phyloP scores from a whole-genome alignment of 352 stramenopile species.

The Thalassiosira mediterranea region DNA sequence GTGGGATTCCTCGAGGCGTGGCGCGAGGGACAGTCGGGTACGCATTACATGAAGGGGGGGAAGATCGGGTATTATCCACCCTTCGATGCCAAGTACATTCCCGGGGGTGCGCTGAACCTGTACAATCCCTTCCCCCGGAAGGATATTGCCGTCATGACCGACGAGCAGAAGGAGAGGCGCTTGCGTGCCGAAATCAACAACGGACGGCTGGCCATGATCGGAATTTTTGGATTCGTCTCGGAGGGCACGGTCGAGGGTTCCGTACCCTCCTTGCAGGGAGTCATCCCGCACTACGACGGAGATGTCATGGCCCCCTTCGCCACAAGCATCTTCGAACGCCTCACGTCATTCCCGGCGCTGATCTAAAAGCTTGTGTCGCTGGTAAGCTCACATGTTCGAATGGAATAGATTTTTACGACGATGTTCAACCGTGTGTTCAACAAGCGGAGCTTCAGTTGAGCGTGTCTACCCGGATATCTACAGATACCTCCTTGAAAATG shows the following conservation, averaged over 20 bases:
- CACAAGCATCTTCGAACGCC: too few species aligned
- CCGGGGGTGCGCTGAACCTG: conserved; percentile 72
- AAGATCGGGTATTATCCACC: conserved; percentile 73
- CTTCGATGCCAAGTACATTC: conserved; percentile 62
- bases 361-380: too few species aligned
- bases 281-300: conserved; percentile 56
- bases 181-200: conserved; percentile 82
- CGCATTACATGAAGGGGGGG: conserved; percentile 81
- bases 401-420: too few species aligned
- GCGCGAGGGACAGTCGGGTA: conserved; percentile 56
- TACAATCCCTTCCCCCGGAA: conserved; percentile 82
- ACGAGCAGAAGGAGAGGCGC: conserved; percentile 65
- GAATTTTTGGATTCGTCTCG: conserved; percentile 64
- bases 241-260: conserved; percentile 59
- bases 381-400: too few species aligned
- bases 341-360: too few species aligned
- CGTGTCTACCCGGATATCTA: too few species aligned
- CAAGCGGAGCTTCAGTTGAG: too few species aligned
- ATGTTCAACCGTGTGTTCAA: too few species aligned
- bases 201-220: conserved; percentile 73
- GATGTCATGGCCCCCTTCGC: conserved; percentile 54
- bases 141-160: conserved; percentile 60
- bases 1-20: conserved; percentile 81
- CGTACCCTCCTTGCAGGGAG: conserved; percentile 55
- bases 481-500: too few species aligned